Evolutionary conservation across 2,329 filamentous ascomycete species (phyloP).

Genomic region (Parafenestella ontariensis): DNA sequence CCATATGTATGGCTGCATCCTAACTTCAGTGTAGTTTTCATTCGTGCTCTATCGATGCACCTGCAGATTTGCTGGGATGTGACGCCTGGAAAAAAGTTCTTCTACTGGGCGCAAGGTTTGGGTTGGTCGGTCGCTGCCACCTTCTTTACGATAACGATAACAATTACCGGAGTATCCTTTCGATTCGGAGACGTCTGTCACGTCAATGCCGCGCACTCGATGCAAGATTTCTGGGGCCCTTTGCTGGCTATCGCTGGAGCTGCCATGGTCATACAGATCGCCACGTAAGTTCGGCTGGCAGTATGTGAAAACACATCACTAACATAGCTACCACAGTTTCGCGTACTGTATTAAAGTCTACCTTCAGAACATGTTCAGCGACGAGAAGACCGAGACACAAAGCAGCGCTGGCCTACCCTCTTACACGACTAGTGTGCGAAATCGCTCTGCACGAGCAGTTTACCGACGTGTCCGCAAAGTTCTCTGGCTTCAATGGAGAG

Average conservation of each 20-base stretch:
- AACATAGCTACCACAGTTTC: conserved; percentile 45
- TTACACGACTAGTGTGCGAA: conserved; percentile 71
- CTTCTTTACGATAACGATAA: conserved; percentile 76
- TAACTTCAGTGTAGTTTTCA: conserved; percentile 64
- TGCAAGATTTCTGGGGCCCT: conserved; percentile 90
- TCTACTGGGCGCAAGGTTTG: conserved; percentile 78
- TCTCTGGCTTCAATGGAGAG: conserved; percentile 91
- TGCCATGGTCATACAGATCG: conserved; percentile 80
- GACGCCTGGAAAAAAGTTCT: conserved; percentile 85
- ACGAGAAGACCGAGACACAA: conserved; percentile 71
- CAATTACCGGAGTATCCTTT: conserved; percentile 91
- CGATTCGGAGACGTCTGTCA: conserved; percentile 92
- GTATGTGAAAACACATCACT: conserved; percentile 12
- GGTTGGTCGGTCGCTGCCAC: conserved; percentile 86
- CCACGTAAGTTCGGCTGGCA: conserved; percentile 67
- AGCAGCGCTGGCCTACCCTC: conserved; percentile 73
- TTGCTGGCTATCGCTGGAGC: conserved; percentile 78
- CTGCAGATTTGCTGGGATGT: conserved; percentile 98
- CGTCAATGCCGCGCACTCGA: conserved; percentile 86
- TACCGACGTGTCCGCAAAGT: conserved; percentile 87
- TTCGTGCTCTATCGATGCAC: conserved; percentile 89
- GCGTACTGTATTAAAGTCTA: conserved; percentile 95
- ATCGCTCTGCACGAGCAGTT: conserved; percentile 84
- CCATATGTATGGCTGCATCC: background rate
- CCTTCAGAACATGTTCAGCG: conserved; percentile 76